Base-by-base conservation (phyloP, 352 stramenopile genomes). In the Phytophthora idaei region DNA sequence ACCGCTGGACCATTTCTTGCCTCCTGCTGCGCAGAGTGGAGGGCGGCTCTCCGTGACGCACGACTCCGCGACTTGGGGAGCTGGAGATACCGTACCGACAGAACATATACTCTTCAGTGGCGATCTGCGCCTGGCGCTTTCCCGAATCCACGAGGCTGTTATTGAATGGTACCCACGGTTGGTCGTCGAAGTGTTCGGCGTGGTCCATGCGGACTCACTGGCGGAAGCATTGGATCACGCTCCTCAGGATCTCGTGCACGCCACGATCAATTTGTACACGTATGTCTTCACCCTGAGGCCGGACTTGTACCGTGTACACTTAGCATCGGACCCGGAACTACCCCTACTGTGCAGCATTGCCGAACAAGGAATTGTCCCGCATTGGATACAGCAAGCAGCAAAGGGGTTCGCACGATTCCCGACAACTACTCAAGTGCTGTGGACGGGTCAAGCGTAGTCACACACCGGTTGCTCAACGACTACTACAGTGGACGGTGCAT, bases 161-260 rank as follows among this genome's bases (percentile, higher is more conserved):
- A 9, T 25, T 0, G 51, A 56, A 12, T 67, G 58, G 58, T 55
- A 66, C 41, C 51, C 60, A 3, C 3, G 17, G 17, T 21, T 21
- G 17, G 17, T 21, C 17, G 60, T 45, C 0, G 44, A 44, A 6
- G 45, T 57, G 1, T 67, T 57, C 25, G 0, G 42, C 1, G 15
- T 9, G 1, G 60, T 67, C 7, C 15, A 57, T 21, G 10, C 42
- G 6, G 17, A 29, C 42, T 21, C 42, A 14, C 4, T 48, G 1
- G 6, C 42, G n/a, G n/a, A 28, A 5, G 4, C 17, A 14, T 2
- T 48, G n/a, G 17, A 48, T 21, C 42, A 9, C 2, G 42, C 42
- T 12, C 42, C n/a, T 1, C 5, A 48, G 11, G 17, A 14, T 11
- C 4, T 48, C n/a, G 7, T 27, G 5, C 11, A 29, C 17, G 42